Evolutionary conservation across 345 rosid species (phyloP).

Genomic region (Microcos paniculata): DNA sequence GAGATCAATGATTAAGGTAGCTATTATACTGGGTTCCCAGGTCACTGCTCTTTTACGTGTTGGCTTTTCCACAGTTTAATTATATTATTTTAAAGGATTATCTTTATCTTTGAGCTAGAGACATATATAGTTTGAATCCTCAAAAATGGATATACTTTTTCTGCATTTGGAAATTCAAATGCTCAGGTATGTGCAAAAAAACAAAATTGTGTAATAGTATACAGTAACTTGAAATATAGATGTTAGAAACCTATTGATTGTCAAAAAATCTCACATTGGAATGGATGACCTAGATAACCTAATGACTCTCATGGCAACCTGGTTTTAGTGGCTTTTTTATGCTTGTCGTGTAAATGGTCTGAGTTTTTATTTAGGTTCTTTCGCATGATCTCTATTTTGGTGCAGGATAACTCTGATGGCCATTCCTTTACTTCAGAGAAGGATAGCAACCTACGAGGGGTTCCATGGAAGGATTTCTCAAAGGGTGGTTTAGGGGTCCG

Average conservation of each 20-base stretch:
- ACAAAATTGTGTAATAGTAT: background rate
- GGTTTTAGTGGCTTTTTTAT: background rate
- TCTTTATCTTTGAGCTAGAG: background rate
- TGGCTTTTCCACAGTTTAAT: background rate
- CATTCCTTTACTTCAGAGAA: conserved; percentile 30
- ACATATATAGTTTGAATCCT: background rate
- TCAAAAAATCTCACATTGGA: background rate
- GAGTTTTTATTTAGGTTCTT: conserved; percentile 13
- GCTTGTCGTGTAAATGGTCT: background rate
- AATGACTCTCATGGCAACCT: background rate
- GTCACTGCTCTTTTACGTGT: background rate
- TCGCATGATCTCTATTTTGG: conserved; percentile 16
- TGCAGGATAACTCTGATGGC: conserved; percentile 40
- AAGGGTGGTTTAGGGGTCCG: conserved; percentile 31
- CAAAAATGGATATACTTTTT: background rate
- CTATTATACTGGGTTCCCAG: background rate
- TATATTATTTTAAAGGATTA: background rate
- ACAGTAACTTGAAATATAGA: background rate
- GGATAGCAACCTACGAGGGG: conserved; percentile 37
- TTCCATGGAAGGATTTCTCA: conserved; percentile 41
- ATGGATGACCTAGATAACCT: background rate
- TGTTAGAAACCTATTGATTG: background rate
- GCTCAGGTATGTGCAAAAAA: background rate
- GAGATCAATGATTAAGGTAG: conserved; percentile 19
- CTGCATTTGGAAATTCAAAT: background rate